Evolutionary conservation across 2,329 filamentous ascomycete genomes (phyloP), one percentile per base, ranked within the genome.

Genomic region (Fusarium coicis): DNA sequence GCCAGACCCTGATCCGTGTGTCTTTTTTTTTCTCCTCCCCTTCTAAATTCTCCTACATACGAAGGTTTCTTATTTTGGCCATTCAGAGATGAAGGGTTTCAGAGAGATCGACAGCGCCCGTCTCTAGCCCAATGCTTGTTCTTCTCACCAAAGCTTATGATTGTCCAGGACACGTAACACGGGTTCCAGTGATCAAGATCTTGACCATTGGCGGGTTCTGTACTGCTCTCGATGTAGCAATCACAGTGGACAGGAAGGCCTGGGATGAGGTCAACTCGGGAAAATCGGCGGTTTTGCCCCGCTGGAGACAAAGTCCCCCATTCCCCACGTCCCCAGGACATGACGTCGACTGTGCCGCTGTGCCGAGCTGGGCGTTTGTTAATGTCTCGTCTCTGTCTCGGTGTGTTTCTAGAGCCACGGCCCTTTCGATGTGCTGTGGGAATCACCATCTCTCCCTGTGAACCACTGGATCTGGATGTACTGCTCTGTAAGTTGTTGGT

Each of bases 271-370:
- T 54, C 63, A 72, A 74, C 59, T 73, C 76, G 76, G 76, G 67
- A 77, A 73, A 76, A 76, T 76, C 76, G 76, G 75, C 74, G 74
- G 63, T 65, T 76, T 68, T 67, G 49, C 55, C 63, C 57, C 64
- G 52, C 67, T 65, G 57, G 49, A 26, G 54, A 50, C 53, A 53
- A 64, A 32, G 23, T 61, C 68, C 63, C 63, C 64, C 63, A 75
- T 75, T 76, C 75, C 70, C 74, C 74, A 74, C 72, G 62, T 68
- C 56, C 66, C 65, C 56, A 68, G 42, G 43, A 59, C 60, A 77
- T 77, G 76, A 77, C 76, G 76, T 77, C 69, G 75, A 55, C 52
- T 74, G 76, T 77, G 76, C 76, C 76, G 76, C 39, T 66, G 40
- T 77, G 70, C 76, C 76, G 76, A 74, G 71, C 63, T 71, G 71